Conservation (phyloP, 2,329 filamentous ascomycete genomes). For the Ophiostoma angusticollis region DNA sequence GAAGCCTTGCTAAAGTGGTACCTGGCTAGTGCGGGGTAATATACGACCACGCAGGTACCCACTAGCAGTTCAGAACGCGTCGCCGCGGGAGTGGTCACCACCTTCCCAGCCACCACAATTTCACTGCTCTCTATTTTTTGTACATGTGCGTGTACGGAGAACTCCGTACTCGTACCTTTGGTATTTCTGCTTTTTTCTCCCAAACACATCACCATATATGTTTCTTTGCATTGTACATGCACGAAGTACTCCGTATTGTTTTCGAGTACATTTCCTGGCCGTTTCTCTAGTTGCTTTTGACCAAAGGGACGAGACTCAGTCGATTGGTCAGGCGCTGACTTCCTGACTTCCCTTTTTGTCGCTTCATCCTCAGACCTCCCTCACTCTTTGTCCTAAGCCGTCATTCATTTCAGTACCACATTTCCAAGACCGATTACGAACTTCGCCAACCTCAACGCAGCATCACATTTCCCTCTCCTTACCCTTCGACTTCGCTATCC, state of each 20-base stretch:
- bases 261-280: too few species aligned
- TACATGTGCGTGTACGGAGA: background rate
- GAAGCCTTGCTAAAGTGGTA: constrained; percentile 6
- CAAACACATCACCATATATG: too few species aligned
- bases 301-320: too few species aligned
- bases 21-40: background rate
- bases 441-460: too few species aligned
- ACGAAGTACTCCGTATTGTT: too few species aligned
- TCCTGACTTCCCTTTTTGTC: background rate
- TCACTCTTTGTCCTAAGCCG: too few species aligned
- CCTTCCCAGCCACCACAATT: constrained; percentile 12
- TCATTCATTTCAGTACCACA: too few species aligned
- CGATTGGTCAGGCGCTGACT: too few species aligned
- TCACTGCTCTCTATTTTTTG: background rate
- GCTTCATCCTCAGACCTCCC: too few species aligned
- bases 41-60: background rate
- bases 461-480: background rate
- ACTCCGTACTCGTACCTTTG: background rate
- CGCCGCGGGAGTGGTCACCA: constrained; percentile 6
- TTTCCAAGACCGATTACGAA: too few species aligned
- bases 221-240: too few species aligned
- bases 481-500: background rate
- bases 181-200: background rate
- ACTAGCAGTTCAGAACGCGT: constrained; percentile 5
- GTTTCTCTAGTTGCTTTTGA: too few species aligned